phyloP scores from a whole-genome alignment of 2,329 filamentous ascomycete genomes.

The Mycosphaerella sp. region DNA sequence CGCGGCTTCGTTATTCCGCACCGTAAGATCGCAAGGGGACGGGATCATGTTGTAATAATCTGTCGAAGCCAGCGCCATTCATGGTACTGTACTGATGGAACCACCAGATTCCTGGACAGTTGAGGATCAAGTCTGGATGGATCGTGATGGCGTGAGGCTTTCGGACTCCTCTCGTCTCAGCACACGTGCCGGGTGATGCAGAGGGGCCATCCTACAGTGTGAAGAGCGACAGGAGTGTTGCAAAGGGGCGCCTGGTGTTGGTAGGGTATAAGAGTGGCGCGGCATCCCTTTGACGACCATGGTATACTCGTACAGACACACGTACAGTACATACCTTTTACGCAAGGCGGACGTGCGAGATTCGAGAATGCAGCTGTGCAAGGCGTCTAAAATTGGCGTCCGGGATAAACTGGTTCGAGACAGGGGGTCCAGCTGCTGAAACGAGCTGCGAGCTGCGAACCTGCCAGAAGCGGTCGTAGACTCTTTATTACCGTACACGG shows the following conservation, averaged over 20 bases:
- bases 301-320: not conserved
- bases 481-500: too few species aligned
- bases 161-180: not conserved
- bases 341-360: too few species aligned
- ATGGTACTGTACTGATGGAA: not conserved
- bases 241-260: not conserved
- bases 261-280: not conserved
- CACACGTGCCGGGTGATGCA: not conserved
- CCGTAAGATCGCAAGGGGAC: not conserved
- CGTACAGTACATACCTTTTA: too few species aligned
- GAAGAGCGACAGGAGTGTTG: not conserved
- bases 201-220: too few species aligned
- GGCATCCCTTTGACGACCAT: not conserved
- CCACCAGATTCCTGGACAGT: not conserved
- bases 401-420: slow-evolving; percentile 2
- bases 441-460: not conserved
- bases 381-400: slow-evolving; percentile 4
- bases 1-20: not conserved
- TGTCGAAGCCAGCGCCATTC: not conserved
- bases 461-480: not conserved
- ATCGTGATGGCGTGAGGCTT: not conserved
- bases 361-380: not conserved
- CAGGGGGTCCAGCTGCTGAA: not conserved
- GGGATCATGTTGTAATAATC: not conserved
- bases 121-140: too few species aligned